A percentile compares a stretch with the other conserved stretches of the same genome.
Conservation (phyloP, 2,329 filamentous ascomycete species). For the Teratosphaeria epicoccoides region DNA sequence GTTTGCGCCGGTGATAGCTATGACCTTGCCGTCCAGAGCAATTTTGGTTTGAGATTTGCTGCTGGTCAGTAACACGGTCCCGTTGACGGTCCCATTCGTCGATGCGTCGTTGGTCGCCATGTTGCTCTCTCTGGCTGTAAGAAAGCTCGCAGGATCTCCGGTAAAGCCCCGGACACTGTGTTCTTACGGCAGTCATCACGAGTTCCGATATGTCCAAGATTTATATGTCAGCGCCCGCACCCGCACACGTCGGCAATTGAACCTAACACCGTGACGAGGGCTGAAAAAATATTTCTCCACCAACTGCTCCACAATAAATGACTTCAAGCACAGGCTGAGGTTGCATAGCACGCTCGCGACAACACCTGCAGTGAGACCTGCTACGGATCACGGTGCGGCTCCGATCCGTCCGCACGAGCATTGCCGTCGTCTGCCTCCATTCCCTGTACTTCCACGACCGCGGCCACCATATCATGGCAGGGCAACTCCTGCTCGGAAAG, state of each 20-base stretch:
- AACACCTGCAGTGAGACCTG: too few relatives aligned
- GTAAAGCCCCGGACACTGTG: too few relatives aligned
- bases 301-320: not conserved
- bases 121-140: not conserved
- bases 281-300: not conserved
- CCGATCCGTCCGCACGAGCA: too few relatives aligned
- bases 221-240: not conserved
- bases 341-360: too few relatives aligned
- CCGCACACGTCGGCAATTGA: not conserved
- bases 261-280: not conserved
- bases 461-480: too few relatives aligned
- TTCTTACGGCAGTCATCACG: too few relatives aligned
- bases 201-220: too few relatives aligned
- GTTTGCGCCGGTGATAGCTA: constrained; percentile 1
- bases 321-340: too few relatives aligned
- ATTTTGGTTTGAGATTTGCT: constrained; percentile 1
- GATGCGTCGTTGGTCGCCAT: not conserved
- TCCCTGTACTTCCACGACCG: too few relatives aligned
- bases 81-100: not conserved
- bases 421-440: too few relatives aligned
- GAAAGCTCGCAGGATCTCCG: too few relatives aligned
- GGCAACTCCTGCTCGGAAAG: constrained; percentile 54
- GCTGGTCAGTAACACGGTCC: not conserved
- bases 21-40: constrained; percentile 1
- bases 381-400: too few relatives aligned